Base-by-base conservation (phyloP, 495 filamentous ascomycete species). In the Hyaloscypha hepaticicola region DNA sequence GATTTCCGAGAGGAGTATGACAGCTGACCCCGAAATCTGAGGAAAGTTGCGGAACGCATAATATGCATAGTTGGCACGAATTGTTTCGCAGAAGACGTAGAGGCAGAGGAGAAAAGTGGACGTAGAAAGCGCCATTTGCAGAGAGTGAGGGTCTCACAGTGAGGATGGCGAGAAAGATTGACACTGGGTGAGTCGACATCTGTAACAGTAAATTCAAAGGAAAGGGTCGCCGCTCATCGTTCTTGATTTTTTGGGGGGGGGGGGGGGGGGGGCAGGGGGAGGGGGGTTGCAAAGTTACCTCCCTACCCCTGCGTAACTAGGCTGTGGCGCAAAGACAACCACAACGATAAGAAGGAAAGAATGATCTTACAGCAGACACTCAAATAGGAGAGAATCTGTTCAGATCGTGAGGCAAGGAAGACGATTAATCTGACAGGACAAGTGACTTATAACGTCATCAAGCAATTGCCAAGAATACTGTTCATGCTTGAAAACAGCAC, bases 11-110 rank as follows among this genome's bases (percentile, higher is more conserved):
- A 60, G 25, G 21, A 55, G 50, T 9, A 48, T 31, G 3, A 66
- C 27, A 7, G 45, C 21, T n/a, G 63, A 41, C 2, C 45, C 45
- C 19, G 56, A 53, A 45, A 66, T 60, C 29, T 66, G 55, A 29
- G 63, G 57, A 28, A 48, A 60, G 22, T 19, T 55, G 55, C 45
- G 56, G 48, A 66, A 66, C 16, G 49, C 63, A 58, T 60, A 60
- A 27, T 66, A 66, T 9, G 63, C 63, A 29, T 60, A 66, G 48
- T 66, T 66, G 5, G 63, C 63, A 12, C 63, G 56, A 22, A 60
- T 29, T 27, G 63, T 66, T 34, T 66, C 63, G 57, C 56, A 53
- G 49, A 19, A 12, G 16, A 66, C 50, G 31, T 66, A 66, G 41
- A 55, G 49, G 19, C 28, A n/a, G 4, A 66, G 57, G 29, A 66